Percentiles rank a stretch among this genome's conserved stretches.
Evolutionary conservation across 345 rosid species (phyloP).

Genomic region (Gossypium bickii): DNA sequence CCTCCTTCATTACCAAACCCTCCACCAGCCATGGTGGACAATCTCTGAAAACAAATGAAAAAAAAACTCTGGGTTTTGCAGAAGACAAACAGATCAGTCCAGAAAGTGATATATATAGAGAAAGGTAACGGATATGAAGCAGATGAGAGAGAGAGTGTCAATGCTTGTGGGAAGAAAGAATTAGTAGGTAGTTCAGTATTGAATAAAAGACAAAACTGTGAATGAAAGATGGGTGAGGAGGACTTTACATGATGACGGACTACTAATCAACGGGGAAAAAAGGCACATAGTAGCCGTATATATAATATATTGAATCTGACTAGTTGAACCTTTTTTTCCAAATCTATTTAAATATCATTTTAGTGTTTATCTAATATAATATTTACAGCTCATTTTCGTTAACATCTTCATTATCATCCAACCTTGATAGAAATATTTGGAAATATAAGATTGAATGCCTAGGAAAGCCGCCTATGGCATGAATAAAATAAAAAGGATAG

Average conservation of each 20-base stretch:
- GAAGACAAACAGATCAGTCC: not conserved
- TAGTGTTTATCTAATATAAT: not conserved
- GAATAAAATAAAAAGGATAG: no score
- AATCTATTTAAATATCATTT: not conserved
- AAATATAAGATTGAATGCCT: not conserved
- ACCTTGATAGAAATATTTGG: not conserved
- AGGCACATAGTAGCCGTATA: not conserved
- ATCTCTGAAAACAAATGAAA: not conserved
- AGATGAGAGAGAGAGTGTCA: not conserved
- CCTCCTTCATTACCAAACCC: conserved; percentile 35
- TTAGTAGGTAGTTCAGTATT: not conserved
- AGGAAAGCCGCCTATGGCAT: no score
- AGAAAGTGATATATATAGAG: not conserved
- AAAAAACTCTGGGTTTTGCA: not conserved
- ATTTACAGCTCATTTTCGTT: not conserved
- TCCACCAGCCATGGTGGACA: conserved; percentile 59
- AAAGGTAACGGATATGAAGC: not conserved
- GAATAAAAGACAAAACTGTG: not conserved
- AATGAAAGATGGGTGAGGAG: not conserved
- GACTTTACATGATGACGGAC: not conserved
- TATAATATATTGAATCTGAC: not conserved
- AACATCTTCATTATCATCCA: not conserved
- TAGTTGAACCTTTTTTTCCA: not conserved
- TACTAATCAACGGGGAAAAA: not conserved
- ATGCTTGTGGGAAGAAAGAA: not conserved